Conservation (phyloP, 2,329 filamentous ascomycete species). For the Apiospora saccharicola region DNA sequence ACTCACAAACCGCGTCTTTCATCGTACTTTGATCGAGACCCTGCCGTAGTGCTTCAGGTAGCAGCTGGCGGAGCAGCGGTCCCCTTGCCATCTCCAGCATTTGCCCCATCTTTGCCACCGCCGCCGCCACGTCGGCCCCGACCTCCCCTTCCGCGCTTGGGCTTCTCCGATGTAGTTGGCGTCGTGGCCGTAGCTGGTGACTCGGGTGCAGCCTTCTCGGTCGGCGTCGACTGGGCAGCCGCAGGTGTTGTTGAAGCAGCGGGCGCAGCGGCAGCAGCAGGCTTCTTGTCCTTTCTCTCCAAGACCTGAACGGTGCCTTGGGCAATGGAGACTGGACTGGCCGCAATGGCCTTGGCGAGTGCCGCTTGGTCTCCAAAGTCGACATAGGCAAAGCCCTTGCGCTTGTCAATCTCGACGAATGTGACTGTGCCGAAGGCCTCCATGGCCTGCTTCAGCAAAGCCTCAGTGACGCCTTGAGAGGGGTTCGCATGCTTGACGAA, state of each 20-base stretch:
- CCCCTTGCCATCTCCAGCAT: background rate
- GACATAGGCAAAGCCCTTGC: slow-evolving; percentile 93
- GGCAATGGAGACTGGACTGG: slow-evolving; percentile 82
- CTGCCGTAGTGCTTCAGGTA: background rate
- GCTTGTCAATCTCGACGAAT: slow-evolving; percentile 90
- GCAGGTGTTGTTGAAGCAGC: background rate
- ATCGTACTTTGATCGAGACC: background rate
- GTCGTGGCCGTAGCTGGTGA: slow-evolving; percentile 33
- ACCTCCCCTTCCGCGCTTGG: slow-evolving; percentile 42
- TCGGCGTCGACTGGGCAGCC: background rate
- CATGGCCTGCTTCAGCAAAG: slow-evolving; percentile 77
- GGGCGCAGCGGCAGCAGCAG: slow-evolving; percentile 23
- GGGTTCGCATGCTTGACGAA: slow-evolving; percentile 87
- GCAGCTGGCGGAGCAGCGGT: background rate
- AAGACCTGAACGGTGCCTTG: slow-evolving; percentile 88
- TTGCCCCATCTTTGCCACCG: background rate
- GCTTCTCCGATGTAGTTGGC: slow-evolving; percentile 35
- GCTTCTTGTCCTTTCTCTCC: slow-evolving; percentile 73
- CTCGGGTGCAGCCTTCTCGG: slow-evolving; percentile 28
- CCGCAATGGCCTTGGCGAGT: slow-evolving; percentile 79
- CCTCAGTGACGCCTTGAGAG: slow-evolving; percentile 90
- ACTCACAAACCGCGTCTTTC: background rate
- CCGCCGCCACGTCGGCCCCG: slow-evolving; percentile 40
- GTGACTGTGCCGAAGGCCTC: slow-evolving; percentile 76
- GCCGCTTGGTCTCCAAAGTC: slow-evolving; percentile 80